Evolutionary conservation across 2,329 filamentous ascomycete species (phyloP).

Genomic region (Epichloe brachyelytri): DNA sequence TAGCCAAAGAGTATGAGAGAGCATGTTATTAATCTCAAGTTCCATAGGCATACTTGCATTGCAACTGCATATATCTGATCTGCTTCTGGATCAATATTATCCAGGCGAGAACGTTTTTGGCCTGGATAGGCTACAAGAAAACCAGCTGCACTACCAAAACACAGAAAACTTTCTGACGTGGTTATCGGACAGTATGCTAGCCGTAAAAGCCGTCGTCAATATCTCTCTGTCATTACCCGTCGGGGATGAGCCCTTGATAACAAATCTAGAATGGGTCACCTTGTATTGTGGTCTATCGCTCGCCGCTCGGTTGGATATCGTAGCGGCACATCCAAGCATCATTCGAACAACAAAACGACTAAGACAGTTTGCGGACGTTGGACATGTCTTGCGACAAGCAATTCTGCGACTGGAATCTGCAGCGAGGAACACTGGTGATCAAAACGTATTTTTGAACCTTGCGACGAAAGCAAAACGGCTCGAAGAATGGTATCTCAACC

Average conservation of each 20-base stretch:
- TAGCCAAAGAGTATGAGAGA: background rate
- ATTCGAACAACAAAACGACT: slow-evolving; percentile 14
- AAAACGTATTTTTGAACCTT: slow-evolving; percentile 15
- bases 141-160: slow-evolving; percentile 4
- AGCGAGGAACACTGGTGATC: slow-evolving; percentile 8
- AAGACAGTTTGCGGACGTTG: slow-evolving; percentile 17
- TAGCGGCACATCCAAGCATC: slow-evolving; percentile 15
- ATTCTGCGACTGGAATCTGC: slow-evolving; percentile 16
- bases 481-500: slow-evolving; percentile 12
- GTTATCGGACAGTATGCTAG: slow-evolving; percentile 18
- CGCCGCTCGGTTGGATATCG: slow-evolving; percentile 16
- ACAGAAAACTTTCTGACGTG: slow-evolving; percentile 13
- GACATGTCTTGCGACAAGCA: slow-evolving; percentile 17
- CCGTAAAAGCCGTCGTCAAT: slow-evolving; percentile 17
- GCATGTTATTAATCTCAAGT: background rate
- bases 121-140: slow-evolving; percentile 12
- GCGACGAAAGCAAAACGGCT: slow-evolving; percentile 9
- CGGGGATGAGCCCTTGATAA: slow-evolving; percentile 15
- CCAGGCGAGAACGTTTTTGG: slow-evolving; percentile 16
- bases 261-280: slow-evolving; percentile 20
- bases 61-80: slow-evolving; percentile 16
- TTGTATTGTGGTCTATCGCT: slow-evolving; percentile 19
- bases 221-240: slow-evolving; percentile 15
- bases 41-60: slow-evolving; percentile 13
- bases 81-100: slow-evolving; percentile 18